Conservation (phyloP, 2,329 filamentous ascomycete genomes). For the Chaetomiaceae sp. region DNA sequence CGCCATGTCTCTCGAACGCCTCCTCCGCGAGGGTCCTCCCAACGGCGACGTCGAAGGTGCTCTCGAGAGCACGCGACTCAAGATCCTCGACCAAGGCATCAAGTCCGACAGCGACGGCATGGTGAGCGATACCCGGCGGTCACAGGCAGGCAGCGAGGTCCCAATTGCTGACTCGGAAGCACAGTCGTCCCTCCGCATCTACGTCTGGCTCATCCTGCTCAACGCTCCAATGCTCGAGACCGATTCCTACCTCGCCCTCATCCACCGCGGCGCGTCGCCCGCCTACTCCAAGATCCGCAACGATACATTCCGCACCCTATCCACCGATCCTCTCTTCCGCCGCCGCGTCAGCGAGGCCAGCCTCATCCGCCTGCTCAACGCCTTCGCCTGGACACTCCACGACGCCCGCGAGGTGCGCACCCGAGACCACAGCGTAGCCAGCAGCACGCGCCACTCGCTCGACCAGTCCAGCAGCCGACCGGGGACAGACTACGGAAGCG, state of each 20-base stretch:
- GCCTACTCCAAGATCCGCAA: slow-evolving; percentile 97
- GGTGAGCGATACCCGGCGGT: slow-evolving; percentile 45
- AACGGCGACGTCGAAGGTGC: slow-evolving; percentile 63
- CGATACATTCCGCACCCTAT: slow-evolving; percentile 94
- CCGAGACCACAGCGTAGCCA: slow-evolving; percentile 35
- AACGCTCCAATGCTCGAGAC: slow-evolving; percentile 81
- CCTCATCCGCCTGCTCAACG: slow-evolving; percentile 89
- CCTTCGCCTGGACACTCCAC: slow-evolving; percentile 88
- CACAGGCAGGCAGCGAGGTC: background rate
- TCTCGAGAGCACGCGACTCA: slow-evolving; percentile 66
- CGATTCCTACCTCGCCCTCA: slow-evolving; percentile 81
- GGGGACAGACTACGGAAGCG: slow-evolving; percentile 26
- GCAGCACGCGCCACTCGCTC: slow-evolving; percentile 27
- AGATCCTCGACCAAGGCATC: slow-evolving; percentile 69
- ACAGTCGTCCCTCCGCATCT: slow-evolving; percentile 87
- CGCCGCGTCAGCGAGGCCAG: slow-evolving; percentile 93
- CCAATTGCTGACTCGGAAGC: background rate
- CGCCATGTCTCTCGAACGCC: slow-evolving; percentile 62
- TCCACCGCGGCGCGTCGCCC: slow-evolving; percentile 89
- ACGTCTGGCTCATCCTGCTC: slow-evolving; percentile 92
- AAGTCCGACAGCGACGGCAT: slow-evolving; percentile 77
- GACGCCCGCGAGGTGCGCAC: slow-evolving; percentile 62
- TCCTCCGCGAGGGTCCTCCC: slow-evolving; percentile 76
- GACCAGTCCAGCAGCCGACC: slow-evolving; percentile 23
- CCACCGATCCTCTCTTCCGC: slow-evolving; percentile 95